Conservation (phyloP, 257 asterid species). For the Rhazya stricta region DNA sequence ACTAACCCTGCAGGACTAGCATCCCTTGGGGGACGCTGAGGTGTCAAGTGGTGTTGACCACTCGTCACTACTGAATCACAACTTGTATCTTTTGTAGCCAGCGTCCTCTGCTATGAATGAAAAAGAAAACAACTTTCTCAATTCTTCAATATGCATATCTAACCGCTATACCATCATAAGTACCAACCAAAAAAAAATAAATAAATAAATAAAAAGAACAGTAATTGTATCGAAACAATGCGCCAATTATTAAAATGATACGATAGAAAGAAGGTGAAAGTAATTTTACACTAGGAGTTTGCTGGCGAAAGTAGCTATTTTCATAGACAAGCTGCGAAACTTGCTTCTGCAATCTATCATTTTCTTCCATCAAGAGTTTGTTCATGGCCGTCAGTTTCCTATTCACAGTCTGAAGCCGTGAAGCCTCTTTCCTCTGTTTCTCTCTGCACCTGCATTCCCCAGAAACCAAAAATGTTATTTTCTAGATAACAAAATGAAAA, state of each 20-base stretch:
- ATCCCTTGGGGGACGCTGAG: conserved; percentile 94
- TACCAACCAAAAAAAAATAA: neutral
- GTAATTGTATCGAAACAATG: neutral
- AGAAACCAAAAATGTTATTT: neutral
- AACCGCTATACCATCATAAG: neutral
- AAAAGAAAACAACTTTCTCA: neutral
- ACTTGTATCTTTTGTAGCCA: conserved; percentile 78
- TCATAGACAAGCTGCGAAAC: conserved; percentile 81
- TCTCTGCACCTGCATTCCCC: conserved; percentile 63
- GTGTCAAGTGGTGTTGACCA: conserved; percentile 71
- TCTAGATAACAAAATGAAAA: neutral
- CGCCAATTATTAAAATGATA: neutral
- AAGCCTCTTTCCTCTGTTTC: conserved; percentile 88
- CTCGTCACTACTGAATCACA: conserved; percentile 91
- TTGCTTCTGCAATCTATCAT: conserved; percentile 86
- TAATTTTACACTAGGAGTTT: conserved; percentile 48
- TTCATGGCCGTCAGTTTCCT: conserved; percentile 93
- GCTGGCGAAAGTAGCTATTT: conserved; percentile 76
- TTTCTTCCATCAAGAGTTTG: conserved; percentile 86
- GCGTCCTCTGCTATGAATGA: conserved; percentile 42
- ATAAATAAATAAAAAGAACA: too few relatives aligned
- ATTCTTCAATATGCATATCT: neutral
- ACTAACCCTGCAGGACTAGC: conserved; percentile 99
- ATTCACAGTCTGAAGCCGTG: conserved; percentile 74
- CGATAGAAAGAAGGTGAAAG: neutral